Evolutionary conservation across 768 basidiomycete genomes (phyloP).

Genomic region (Lactarius pseudohatsudake): DNA sequence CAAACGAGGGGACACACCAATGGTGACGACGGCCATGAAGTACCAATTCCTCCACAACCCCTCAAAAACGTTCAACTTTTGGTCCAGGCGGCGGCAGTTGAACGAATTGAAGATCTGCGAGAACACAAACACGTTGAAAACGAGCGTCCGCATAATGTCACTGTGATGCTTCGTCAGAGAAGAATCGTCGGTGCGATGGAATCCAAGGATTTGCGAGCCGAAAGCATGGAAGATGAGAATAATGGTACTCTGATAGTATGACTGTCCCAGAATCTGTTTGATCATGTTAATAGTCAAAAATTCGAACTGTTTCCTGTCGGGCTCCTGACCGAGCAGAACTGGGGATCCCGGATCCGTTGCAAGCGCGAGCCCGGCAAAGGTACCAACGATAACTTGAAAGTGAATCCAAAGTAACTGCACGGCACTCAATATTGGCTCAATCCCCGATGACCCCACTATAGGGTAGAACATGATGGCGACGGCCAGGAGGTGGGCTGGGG

Average conservation of each 20-base stretch:
- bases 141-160: constrained; percentile 70
- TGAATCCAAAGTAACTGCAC: constrained; percentile 85
- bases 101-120: constrained; percentile 92
- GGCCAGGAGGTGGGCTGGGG: too few species aligned
- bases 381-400: constrained; percentile 96
- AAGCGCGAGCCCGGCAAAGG: constrained; percentile 94
- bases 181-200: constrained; percentile 39
- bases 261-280: constrained; percentile 93
- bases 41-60: constrained; percentile 58
- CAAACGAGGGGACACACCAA: constrained; percentile 54
- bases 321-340: constrained; percentile 78
- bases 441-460: too few species aligned
- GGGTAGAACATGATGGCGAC: too few species aligned
- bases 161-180: constrained; percentile 39
- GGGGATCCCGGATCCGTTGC: constrained; percentile 94
- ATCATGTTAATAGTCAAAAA: constrained; percentile 84
- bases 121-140: constrained; percentile 57
- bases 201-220: constrained; percentile 69
- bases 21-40: constrained; percentile 65
- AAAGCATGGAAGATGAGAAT: constrained; percentile 89
- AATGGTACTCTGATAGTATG: constrained; percentile 78
- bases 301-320: constrained; percentile 85
- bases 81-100: constrained; percentile 87
- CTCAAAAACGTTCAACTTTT: constrained; percentile 83
- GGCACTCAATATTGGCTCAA: too few species aligned